A percentile compares a stretch with the other conserved stretches of the same genome.
Conservation (phyloP, 768 basidiomycete species). For the Termitomyces sp. region DNA sequence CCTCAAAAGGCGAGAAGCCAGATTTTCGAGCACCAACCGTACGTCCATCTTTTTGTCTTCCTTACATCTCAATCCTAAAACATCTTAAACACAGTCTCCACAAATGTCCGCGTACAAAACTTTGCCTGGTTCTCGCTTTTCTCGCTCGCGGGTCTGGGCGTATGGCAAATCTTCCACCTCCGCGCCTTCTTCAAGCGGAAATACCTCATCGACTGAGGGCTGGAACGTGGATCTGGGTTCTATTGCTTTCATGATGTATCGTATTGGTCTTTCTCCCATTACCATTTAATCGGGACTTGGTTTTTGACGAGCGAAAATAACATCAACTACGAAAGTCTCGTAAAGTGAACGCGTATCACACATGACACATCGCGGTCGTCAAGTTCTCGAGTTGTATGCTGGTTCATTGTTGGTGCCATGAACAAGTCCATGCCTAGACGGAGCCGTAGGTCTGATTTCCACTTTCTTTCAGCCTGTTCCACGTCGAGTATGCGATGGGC, state of each 20-base stretch:
- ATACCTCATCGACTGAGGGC: constrained; percentile 77
- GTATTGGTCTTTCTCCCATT: background rate
- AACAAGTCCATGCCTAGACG: background rate
- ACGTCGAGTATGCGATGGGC: background rate
- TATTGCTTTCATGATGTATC: background rate
- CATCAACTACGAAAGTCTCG: too few species aligned
- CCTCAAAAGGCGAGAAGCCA: constrained; percentile 84
- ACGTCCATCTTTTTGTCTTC: constrained; percentile 26
- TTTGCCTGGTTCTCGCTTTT: constrained; percentile 89
- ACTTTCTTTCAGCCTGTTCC: background rate
- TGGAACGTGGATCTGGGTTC: background rate
- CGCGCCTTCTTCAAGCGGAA: constrained; percentile 95
- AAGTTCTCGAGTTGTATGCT: background rate
- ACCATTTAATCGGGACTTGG: constrained; percentile 3
- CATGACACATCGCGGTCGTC: background rate
- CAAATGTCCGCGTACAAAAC: constrained; percentile 85
- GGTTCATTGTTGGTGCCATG: background rate
- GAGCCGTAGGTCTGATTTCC: background rate
- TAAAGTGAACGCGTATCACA: background rate
- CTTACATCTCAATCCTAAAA: background rate
- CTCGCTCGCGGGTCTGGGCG: constrained; percentile 74
- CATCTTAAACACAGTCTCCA: constrained; percentile 61
- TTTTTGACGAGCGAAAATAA: background rate
- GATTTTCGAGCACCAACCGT: constrained; percentile 89
- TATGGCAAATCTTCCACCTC: constrained; percentile 95